phyloP scores from a whole-genome alignment of 768 basidiomycete genomes.

The Pleurotus tuber-regium region DNA sequence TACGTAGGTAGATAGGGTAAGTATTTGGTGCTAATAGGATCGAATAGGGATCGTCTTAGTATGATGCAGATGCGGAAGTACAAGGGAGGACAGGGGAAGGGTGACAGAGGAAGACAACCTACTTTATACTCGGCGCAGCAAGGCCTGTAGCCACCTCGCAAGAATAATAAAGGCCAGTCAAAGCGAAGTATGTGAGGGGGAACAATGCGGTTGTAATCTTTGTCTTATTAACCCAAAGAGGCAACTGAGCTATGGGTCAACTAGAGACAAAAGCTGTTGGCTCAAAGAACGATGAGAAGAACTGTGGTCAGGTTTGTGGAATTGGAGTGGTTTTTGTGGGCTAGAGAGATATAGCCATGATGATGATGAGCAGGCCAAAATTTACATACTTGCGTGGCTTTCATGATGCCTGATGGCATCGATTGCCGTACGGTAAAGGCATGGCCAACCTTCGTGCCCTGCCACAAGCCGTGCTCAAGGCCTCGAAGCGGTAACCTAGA shows the following conservation, averaged over 20 bases:
- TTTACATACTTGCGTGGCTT: no score
- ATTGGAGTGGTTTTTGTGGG: not conserved
- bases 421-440: not conserved
- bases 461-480: no score
- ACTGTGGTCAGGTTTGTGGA: no score
- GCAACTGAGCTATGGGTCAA: not conserved
- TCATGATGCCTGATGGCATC: not conserved
- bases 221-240: not conserved
- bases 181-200: not conserved
- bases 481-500: no score
- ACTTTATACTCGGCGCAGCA: slow-evolving; percentile 1
- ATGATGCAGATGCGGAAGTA: not conserved
- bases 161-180: not conserved
- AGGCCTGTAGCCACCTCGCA: not conserved
- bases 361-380: not conserved
- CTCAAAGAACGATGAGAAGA: no score
- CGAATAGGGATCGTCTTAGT: not conserved
- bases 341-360: not conserved
- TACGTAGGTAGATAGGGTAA: no score
- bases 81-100: not conserved
- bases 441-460: no score
- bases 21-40: no score
- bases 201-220: slow-evolving; percentile 1
- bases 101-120: not conserved
- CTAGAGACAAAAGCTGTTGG: no score